phyloP scores from a whole-genome alignment of 139 green algal genomes.

The Yamagishiella unicocca region DNA sequence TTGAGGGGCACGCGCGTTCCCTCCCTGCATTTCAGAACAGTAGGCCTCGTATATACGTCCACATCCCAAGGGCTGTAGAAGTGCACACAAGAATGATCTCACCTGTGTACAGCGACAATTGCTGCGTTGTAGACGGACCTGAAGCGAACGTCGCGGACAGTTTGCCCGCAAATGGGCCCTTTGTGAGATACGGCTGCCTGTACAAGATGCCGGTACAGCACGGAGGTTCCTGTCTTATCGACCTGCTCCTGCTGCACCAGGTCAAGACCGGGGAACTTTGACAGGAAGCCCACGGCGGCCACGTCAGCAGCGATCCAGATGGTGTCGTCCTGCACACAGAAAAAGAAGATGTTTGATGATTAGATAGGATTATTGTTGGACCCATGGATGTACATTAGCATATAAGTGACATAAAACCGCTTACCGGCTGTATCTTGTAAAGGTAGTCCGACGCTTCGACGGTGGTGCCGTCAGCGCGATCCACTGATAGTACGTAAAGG shows the following conservation, averaged over 20 bases:
- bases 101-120: conserved; percentile 81
- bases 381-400: too few relatives aligned
- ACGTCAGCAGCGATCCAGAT: conserved; percentile 79
- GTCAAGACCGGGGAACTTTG: conserved; percentile 44
- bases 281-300: conserved; percentile 42
- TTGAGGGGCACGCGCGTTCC: conserved; percentile 39
- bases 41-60: neutral
- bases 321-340: conserved; percentile 73
- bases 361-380: too few relatives aligned
- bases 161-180: conserved; percentile 41
- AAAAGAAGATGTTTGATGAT: too few relatives aligned
- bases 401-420: neutral
- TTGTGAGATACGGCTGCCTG: conserved; percentile 48
- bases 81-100: too few relatives aligned
- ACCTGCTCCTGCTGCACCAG: conserved; percentile 45
- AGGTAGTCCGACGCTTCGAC: conserved; percentile 33
- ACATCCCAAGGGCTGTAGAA: too few relatives aligned
- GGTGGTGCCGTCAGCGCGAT: conserved; percentile 3
- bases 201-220: conserved; percentile 50
- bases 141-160: conserved; percentile 77
- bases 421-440: conserved; percentile 30
- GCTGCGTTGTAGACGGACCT: conserved; percentile 81
- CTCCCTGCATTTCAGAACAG: conserved; percentile 26
- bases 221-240: conserved; percentile 41
- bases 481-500: conserved; percentile 31